Evolutionary conservation across 306 rosid genomes (phyloP).

Genomic region (Citrullus colocynthis): DNA sequence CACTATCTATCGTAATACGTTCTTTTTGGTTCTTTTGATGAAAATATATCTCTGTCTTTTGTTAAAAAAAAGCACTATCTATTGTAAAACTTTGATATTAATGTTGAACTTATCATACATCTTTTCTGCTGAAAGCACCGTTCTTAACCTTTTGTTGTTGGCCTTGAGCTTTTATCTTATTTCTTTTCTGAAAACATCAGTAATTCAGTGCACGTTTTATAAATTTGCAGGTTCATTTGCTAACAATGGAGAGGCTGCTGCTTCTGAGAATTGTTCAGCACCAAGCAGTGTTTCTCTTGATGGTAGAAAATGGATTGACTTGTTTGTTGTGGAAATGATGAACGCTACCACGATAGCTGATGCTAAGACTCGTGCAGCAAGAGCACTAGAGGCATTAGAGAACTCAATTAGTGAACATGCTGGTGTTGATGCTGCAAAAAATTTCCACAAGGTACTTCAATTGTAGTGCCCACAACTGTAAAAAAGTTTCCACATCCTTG

Average conservation of each 20-base stretch:
- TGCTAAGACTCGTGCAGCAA: slow-evolving; percentile 73
- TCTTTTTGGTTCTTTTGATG: no score
- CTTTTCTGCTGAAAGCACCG: no score
- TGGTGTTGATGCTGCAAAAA: slow-evolving; percentile 49
- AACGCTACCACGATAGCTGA: slow-evolving; percentile 63
- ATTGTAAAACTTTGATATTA: background rate
- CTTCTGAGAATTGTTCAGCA: slow-evolving; percentile 29
- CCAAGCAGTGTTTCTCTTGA: slow-evolving; percentile 45
- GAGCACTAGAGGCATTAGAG: slow-evolving; percentile 70
- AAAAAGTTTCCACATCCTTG: background rate
- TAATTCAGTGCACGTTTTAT: background rate
- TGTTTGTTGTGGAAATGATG: slow-evolving; percentile 77
- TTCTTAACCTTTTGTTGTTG: background rate
- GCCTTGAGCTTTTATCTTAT: background rate
- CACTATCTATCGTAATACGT: no score
- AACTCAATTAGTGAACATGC: slow-evolving; percentile 57
- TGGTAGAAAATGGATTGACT: slow-evolving; percentile 85
- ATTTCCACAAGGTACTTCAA: slow-evolving; percentile 44
- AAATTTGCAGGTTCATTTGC: slow-evolving; percentile 27
- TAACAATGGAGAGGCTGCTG: slow-evolving; percentile 28
- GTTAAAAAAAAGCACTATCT: no score
- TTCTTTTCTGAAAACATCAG: background rate
- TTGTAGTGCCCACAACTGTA: background rate
- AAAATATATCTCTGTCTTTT: no score
- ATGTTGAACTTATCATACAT: background rate